Conservation (phyloP, 2,329 filamentous ascomycete genomes). For the Xylaria sp. region DNA sequence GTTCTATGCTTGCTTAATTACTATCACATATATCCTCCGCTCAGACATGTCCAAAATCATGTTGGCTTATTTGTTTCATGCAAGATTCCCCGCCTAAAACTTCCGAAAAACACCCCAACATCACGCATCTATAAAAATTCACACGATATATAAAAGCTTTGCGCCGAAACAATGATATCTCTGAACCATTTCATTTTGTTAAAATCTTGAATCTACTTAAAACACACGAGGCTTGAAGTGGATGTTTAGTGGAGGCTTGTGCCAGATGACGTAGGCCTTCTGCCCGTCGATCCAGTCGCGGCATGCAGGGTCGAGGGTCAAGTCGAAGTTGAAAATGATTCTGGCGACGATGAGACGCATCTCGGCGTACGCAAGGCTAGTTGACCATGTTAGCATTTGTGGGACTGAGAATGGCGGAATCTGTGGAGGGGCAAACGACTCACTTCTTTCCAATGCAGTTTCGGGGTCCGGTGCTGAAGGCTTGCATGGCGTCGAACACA, state of each 20-base stretch:
- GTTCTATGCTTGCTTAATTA: constrained; percentile 23
- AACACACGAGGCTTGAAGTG: constrained; percentile 41
- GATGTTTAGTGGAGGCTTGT: constrained; percentile 50
- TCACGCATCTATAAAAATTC: constrained; percentile 15
- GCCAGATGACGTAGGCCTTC: constrained; percentile 50
- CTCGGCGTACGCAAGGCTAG: constrained; percentile 54
- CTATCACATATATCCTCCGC: constrained; percentile 25
- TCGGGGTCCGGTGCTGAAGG: constrained; percentile 52
- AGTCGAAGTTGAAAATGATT: constrained; percentile 54
- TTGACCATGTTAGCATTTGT: constrained; percentile 24
- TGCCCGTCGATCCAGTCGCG: constrained; percentile 47
- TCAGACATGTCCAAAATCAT: not conserved
- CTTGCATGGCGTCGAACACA: constrained; percentile 49
- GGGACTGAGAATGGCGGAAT: not conserved
- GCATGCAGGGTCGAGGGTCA: constrained; percentile 45
- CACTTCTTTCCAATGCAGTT: constrained; percentile 55
- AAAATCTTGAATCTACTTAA: constrained; percentile 21
- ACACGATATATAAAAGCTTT: constrained; percentile 20
- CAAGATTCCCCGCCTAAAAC: constrained; percentile 11
- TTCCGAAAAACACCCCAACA: not conserved
- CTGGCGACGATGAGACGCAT: constrained; percentile 54
- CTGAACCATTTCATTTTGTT: constrained; percentile 2
- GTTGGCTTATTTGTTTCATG: not conserved
- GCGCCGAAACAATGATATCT: constrained; percentile 29
- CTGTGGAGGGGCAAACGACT: constrained; percentile 33